A percentile compares a stretch with the other conserved stretches of the same genome.
Conservation (phyloP, 345 rosid genomes). For the Kandelia obovata region DNA sequence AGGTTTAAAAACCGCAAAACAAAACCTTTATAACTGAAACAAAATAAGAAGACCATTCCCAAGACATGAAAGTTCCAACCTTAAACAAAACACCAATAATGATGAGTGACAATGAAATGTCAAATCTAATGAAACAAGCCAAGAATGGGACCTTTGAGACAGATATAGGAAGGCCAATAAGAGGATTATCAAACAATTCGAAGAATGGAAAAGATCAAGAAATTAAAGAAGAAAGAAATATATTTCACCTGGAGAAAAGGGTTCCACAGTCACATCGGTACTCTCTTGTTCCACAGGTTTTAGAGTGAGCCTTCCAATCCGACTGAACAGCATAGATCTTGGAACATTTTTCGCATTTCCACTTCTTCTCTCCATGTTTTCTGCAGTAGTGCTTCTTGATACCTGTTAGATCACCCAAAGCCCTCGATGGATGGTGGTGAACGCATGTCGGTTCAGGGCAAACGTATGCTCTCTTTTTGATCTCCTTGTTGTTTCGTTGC, state of each 20-base stretch:
- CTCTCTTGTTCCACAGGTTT: constrained; percentile 93
- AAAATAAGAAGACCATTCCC: constrained; percentile 22
- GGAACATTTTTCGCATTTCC: constrained; percentile 93
- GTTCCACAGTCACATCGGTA: constrained; percentile 96
- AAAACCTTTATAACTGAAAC: constrained; percentile 3
- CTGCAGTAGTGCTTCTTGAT: constrained; percentile 91
- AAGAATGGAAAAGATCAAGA: not conserved
- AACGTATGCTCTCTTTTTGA: constrained; percentile 61
- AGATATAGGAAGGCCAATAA: constrained; percentile 13
- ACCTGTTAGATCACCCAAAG: constrained; percentile 92
- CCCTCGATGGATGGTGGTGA: constrained; percentile 91
- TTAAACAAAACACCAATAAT: constrained; percentile 14
- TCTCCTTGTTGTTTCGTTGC: constrained; percentile 57
- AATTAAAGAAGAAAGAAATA: not conserved
- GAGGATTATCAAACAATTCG: not conserved
- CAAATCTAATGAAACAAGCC: constrained; percentile 13
- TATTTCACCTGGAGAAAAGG: constrained; percentile 72
- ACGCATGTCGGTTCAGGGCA: constrained; percentile 81
- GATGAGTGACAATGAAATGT: constrained; percentile 11
- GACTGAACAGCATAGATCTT: constrained; percentile 96
- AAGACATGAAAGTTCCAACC: constrained; percentile 20
- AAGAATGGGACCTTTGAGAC: constrained; percentile 15
- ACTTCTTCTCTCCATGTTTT: constrained; percentile 94
- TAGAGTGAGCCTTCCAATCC: constrained; percentile 95
- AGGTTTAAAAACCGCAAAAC: constrained; percentile 15